Evolutionary conservation across 192 early-diverging fungal genomes (phyloP).

Genomic region (Gigaspora rosea): DNA sequence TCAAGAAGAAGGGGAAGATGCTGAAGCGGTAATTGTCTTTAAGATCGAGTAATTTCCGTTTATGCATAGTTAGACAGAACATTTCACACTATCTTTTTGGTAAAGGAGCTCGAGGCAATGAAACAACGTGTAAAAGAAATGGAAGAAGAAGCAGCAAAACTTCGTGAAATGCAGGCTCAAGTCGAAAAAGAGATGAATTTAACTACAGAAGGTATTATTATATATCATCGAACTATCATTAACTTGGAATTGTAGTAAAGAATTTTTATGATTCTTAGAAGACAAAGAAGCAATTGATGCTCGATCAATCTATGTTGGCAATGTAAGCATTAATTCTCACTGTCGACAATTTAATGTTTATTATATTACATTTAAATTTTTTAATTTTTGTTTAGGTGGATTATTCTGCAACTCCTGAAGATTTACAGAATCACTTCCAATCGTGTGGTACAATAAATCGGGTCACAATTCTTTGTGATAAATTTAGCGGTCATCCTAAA

Average conservation of each 20-base stretch:
- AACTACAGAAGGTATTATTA: slow-evolving; percentile 50
- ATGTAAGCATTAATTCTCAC: slow-evolving; percentile 53
- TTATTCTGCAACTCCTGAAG: slow-evolving; percentile 91
- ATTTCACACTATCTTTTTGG: not conserved
- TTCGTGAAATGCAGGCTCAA: slow-evolving; percentile 74
- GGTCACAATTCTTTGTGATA: slow-evolving; percentile 94
- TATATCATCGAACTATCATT: not conserved
- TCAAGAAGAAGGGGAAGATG: slow-evolving; percentile 27
- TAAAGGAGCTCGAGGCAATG: slow-evolving; percentile 66
- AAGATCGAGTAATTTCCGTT: not conserved
- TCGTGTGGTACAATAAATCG: slow-evolving; percentile 95
- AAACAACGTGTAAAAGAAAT: slow-evolving; percentile 75
- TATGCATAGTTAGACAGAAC: not conserved
- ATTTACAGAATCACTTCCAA: slow-evolving; percentile 93
- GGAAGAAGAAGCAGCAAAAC: slow-evolving; percentile 82
- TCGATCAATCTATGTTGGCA: slow-evolving; percentile 93
- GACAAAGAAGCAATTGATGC: slow-evolving; percentile 77
- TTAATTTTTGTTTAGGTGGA: slow-evolving; percentile 62
- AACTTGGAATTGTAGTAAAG: not conserved
- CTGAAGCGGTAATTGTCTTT: slow-evolving; percentile 29
- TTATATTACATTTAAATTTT: not conserved
- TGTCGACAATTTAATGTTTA: not conserved
- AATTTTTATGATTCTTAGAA: slow-evolving; percentile 16
- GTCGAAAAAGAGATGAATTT: slow-evolving; percentile 73
- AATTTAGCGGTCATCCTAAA: slow-evolving; percentile 88